phyloP scores from a whole-genome alignment of 225 moss, liverwort and hornwort species.

The Physcomitrellopsis africana region DNA sequence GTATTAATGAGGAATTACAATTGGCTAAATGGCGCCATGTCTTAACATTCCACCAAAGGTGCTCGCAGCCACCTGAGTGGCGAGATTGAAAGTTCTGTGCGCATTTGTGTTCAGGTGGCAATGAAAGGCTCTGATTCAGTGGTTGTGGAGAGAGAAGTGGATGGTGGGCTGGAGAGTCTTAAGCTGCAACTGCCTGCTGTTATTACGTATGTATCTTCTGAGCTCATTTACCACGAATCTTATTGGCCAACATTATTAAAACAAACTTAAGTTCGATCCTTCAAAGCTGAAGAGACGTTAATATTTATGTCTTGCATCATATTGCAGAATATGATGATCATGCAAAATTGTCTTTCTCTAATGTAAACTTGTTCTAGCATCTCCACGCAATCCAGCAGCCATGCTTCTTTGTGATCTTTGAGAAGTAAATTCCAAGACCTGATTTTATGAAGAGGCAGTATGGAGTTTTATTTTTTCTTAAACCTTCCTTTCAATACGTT shows the following conservation, averaged over 20 bases:
- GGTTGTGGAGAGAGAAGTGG: constrained; percentile 87
- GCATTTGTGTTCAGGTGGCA: constrained; percentile 49
- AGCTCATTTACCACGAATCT: background rate
- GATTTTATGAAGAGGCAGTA: background rate
- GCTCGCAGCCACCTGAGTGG: background rate
- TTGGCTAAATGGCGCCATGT: too few species aligned
- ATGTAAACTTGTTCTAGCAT: constrained; percentile 9
- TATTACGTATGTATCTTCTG: constrained; percentile 63
- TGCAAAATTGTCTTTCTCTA: background rate
- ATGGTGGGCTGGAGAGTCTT: constrained; percentile 88
- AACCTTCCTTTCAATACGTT: background rate
- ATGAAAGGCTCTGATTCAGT: constrained; percentile 61
- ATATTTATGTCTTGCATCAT: constrained; percentile 1
- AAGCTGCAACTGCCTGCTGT: constrained; percentile 86
- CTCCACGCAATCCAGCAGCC: constrained; percentile 6
- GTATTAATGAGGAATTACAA: too few species aligned
- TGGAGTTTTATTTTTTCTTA: background rate
- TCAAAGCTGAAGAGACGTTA: background rate
- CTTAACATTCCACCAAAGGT: background rate
- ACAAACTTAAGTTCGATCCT: too few species aligned
- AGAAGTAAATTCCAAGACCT: background rate
- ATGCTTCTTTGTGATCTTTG: background rate
- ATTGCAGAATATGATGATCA: background rate
- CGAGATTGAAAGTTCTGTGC: constrained; percentile 3
- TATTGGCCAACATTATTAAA: background rate